Conservation (phyloP, 257 asterid species). For the Lithospermum erythrorhizon region DNA sequence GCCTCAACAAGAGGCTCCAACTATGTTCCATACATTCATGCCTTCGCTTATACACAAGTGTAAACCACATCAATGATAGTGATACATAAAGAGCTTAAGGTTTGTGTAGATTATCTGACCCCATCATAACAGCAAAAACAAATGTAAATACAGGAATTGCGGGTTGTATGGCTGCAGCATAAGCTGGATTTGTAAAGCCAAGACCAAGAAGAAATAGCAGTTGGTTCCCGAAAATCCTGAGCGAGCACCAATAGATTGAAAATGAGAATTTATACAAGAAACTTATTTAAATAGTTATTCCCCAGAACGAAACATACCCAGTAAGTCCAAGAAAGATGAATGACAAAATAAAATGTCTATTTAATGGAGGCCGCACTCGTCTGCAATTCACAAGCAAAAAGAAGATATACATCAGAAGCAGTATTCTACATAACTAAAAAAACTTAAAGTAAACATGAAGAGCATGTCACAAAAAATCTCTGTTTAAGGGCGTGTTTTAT, state of each 20-base stretch:
- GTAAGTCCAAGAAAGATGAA: conserved; percentile 94
- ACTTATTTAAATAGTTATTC: conserved; percentile 2
- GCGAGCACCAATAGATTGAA: conserved; percentile 10
- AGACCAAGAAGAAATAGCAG: conserved; percentile 92
- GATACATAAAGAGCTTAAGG: conserved; percentile 1
- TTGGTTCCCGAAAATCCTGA: conserved; percentile 87
- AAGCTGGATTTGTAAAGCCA: conserved; percentile 86
- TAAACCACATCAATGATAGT: background rate
- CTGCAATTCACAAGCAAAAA: conserved; percentile 32
- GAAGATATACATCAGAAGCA: conserved; percentile 1
- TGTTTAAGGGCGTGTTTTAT: background rate
- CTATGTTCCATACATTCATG: background rate
- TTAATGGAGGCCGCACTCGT: conserved; percentile 60
- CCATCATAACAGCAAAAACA: conserved; percentile 74
- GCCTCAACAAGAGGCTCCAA: background rate
- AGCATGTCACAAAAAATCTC: background rate
- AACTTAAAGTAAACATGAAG: conserved; percentile 2
- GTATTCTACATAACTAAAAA: background rate
- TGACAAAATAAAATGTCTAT: conserved; percentile 42
- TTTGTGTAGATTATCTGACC: conserved; percentile 44
- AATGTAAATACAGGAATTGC: conserved; percentile 95
- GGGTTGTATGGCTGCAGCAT: conserved; percentile 97
- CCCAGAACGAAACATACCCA: conserved; percentile 41
- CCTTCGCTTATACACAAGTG: background rate
- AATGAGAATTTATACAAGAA: background rate